Conservation (phyloP, 129 eudicot species). For the Flaveria linearis region DNA sequence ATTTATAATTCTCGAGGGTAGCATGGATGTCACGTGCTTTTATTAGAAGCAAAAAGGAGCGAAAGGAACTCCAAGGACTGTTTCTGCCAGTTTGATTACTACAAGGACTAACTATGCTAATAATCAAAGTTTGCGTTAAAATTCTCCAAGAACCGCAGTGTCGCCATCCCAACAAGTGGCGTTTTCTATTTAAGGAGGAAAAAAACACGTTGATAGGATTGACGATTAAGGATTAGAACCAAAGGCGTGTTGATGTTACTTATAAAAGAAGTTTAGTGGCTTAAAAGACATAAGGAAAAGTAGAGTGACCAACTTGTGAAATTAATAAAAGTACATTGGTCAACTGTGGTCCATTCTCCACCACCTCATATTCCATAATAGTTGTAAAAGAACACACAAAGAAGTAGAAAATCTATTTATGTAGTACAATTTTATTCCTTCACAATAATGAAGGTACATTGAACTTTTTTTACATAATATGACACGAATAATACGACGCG, state of each 20-base stretch:
- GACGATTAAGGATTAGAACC: conserved; percentile 8
- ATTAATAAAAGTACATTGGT: conserved; percentile 20
- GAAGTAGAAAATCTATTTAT: background rate
- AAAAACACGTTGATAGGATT: background rate
- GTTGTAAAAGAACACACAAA: conserved; percentile 23
- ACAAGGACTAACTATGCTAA: background rate
- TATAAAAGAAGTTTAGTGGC: conserved; percentile 23
- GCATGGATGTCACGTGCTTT: background rate
- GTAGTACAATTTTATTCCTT: background rate
- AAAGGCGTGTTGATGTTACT: conserved; percentile 17
- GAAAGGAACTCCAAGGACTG: background rate
- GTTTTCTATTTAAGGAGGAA: conserved; percentile 1
- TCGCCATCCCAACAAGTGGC: conserved; percentile 3
- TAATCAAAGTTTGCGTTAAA: background rate
- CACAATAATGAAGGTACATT: background rate
- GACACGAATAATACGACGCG: background rate
- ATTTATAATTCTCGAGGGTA: background rate
- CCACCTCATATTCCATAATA: conserved; percentile 13
- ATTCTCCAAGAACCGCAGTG: background rate
- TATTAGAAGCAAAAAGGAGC: background rate
- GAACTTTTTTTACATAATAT: conserved; percentile 9
- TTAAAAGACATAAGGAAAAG: conserved; percentile 21
- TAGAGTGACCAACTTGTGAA: conserved; percentile 17
- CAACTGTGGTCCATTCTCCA: conserved; percentile 33
- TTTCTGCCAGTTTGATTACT: conserved; percentile 6